These are phyloP conservation scores for Cystobasidiopsis lactophilus DNA, from an alignment of 768 basidiomycete genomes.

Conservation along the genomic window DNA sequence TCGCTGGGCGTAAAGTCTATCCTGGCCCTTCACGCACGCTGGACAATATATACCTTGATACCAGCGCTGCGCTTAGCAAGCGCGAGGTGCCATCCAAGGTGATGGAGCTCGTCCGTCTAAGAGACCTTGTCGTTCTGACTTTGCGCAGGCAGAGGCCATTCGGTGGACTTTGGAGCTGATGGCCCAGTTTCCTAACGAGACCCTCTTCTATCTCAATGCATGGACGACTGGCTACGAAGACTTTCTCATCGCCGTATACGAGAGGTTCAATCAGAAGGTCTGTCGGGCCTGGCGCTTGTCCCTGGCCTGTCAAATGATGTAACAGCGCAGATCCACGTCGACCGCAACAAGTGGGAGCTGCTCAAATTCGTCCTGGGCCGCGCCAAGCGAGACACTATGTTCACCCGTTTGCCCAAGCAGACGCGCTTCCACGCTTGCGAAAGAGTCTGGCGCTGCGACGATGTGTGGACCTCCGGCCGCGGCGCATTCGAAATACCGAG, in stretches of 20 bases:
- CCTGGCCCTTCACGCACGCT: neutral
- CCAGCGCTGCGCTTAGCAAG: slow-evolving; percentile 39
- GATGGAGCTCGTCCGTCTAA: neutral
- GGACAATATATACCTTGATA: slow-evolving; percentile 51
- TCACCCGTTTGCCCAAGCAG: slow-evolving; percentile 5
- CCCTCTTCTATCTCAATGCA: slow-evolving; percentile 64
- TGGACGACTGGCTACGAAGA: slow-evolving; percentile 99
- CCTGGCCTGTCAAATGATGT: neutral
- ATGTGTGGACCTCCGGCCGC: slow-evolving; percentile 11
- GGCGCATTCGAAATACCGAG: slow-evolving; percentile 11
- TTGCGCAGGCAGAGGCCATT: slow-evolving; percentile 39
- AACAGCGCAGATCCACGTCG: slow-evolving; percentile 56
- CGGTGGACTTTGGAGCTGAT: slow-evolving; percentile 48
- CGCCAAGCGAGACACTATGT: neutral
- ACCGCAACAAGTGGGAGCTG: slow-evolving; percentile 70
- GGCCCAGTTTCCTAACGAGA: slow-evolving; percentile 38
- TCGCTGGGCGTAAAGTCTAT: slow-evolving; percentile 16
- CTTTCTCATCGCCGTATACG: slow-evolving; percentile 50
- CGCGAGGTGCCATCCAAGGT: slow-evolving; percentile 42
- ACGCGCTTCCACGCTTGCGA: slow-evolving; percentile 92
- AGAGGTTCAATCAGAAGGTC: slow-evolving; percentile 43
- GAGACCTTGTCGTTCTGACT: neutral
- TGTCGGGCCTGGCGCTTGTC: slow-evolving; percentile 1
- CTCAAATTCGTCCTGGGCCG: neutral
- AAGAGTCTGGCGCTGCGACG: slow-evolving; percentile 26